Base-by-base conservation (phyloP, 2,329 filamentous ascomycete species). In the Penicillium sp. region DNA sequence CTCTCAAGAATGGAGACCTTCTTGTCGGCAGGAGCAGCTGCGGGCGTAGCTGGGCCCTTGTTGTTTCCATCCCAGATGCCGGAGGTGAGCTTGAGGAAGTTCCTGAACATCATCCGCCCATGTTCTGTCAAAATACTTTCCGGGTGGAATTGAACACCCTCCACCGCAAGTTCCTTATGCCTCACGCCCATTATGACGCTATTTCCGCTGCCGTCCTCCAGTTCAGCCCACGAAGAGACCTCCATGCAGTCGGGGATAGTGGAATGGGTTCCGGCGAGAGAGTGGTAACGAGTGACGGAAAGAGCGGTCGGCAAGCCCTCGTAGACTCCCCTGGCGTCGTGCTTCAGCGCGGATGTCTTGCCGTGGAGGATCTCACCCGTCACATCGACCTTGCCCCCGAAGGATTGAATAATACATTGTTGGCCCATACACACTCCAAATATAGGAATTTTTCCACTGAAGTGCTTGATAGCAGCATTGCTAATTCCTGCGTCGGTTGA, bases 341-440 rank as follows among this genome's bases (percentile, higher is more conserved):
- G 94, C 33, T 85, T 84, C 66, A 99, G 79, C 44, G 89, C 87
- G 2, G 93, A 97, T 6, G 94, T 99, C 78, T 99, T 99, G 64
- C 94, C 94, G 68, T 99, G 94, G 48, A 99, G 79, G 67, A 97
- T 97, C 76, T 99, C 94, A 21, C 94, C 94, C 8, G 94, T 96
- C 52, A 91, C 93, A 68, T 87, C 88, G 43, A 99, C 94, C 44
- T 89, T 86, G 54, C 94, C 94, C 41, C 94, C 94, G 67, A 95
- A 97, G 26, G 91, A 87, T 48, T 94, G 89, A 69, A 95, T 93
- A 60, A 99, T 97, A 74, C 94, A 99, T 79, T 99, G 94, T 86
- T 97, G 88, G 62, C 94, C 94, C 93, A 99, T 97, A 69, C 94
- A 99, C 24, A 99, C 94, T n/a, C 94, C 94, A 46, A 99, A 84